These are phyloP conservation scores for Gonapodya sp. DNA, from an alignment of 192 early-diverging fungal genomes.

Conservation along the genomic window DNA sequence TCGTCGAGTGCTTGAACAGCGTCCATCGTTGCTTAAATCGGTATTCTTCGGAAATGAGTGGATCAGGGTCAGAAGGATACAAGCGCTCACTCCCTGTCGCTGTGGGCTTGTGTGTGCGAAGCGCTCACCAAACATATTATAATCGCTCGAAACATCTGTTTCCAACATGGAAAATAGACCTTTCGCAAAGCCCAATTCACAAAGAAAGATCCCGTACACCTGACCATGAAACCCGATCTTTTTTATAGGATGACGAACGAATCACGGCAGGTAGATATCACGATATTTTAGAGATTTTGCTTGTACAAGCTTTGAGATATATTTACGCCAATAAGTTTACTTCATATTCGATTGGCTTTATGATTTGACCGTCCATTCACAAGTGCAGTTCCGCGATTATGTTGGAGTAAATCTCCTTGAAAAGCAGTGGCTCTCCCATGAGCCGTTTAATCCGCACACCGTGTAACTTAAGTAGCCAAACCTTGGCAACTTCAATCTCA, in stretches of 20 bases:
- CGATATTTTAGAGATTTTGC: too few species aligned
- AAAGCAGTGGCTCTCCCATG: slow-evolving; percentile 33
- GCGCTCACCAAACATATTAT: too few species aligned
- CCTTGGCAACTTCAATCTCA: slow-evolving; percentile 55
- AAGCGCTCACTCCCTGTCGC: too few species aligned
- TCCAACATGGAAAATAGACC: too few species aligned
- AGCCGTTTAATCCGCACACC: slow-evolving; percentile 44
- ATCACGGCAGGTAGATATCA: background rate
- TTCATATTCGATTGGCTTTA: too few species aligned
- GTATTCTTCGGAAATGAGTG: background rate
- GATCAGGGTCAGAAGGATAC: too few species aligned
- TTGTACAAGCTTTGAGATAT: too few species aligned
- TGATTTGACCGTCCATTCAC: too few species aligned
- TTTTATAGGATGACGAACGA: background rate
- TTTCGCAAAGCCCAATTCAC: too few species aligned
- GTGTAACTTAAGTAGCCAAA: slow-evolving; percentile 49
- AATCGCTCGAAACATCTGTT: too few species aligned
- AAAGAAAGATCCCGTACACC: too few species aligned
- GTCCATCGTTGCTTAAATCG: background rate
- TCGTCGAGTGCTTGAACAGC: background rate
- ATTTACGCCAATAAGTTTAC: too few species aligned
- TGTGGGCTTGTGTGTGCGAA: background rate
- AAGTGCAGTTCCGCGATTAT: background rate
- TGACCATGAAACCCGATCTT: background rate
- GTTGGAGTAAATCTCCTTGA: slow-evolving; percentile 38